Conservation (phyloP, 305 asterid species). For the Solanum aculeatissimum region DNA sequence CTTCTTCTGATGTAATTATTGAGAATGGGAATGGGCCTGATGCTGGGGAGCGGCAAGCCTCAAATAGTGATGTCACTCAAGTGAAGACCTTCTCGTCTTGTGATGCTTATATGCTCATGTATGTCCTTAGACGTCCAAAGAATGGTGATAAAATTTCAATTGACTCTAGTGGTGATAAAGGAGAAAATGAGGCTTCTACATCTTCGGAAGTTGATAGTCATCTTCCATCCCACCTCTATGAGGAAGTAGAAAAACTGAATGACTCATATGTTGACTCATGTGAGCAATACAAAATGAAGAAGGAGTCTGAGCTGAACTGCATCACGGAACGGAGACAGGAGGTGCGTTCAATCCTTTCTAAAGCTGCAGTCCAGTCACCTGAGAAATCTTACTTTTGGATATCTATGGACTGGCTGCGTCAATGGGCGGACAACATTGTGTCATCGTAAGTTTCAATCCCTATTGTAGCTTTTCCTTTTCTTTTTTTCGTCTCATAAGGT, state of each 20-base stretch:
- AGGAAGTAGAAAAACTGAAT: constrained; percentile 55
- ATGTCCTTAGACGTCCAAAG: constrained; percentile 42
- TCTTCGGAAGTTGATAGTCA: constrained; percentile 23
- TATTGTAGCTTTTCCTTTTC: neutral
- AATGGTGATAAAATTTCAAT: constrained; percentile 14
- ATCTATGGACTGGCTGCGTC: constrained; percentile 95
- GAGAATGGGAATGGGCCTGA: constrained; percentile 28
- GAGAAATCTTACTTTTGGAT: constrained; percentile 74
- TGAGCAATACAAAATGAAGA: constrained; percentile 56
- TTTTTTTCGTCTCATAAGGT: neutral
- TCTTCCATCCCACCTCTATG: constrained; percentile 61
- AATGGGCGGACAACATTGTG: constrained; percentile 76
- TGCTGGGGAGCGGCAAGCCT: constrained; percentile 22
- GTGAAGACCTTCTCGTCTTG: constrained; percentile 59
- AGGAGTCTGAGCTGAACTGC: constrained; percentile 43
- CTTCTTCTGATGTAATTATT: constrained; percentile 25
- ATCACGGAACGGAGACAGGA: constrained; percentile 68
- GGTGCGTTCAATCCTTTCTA: constrained; percentile 76
- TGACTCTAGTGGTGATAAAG: constrained; percentile 15
- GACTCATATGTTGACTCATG: constrained; percentile 47
- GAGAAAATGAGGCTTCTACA: constrained; percentile 25
- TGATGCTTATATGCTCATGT: constrained; percentile 99
- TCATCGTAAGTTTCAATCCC: constrained; percentile 43
- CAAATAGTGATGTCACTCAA: constrained; percentile 31
- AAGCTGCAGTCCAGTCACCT: constrained; percentile 65